A percentile compares a stretch with the other conserved stretches of the same genome.
phyloP scores from a whole-genome alignment of 352 stramenopile genomes.

The Phytophthora palmivora region DNA sequence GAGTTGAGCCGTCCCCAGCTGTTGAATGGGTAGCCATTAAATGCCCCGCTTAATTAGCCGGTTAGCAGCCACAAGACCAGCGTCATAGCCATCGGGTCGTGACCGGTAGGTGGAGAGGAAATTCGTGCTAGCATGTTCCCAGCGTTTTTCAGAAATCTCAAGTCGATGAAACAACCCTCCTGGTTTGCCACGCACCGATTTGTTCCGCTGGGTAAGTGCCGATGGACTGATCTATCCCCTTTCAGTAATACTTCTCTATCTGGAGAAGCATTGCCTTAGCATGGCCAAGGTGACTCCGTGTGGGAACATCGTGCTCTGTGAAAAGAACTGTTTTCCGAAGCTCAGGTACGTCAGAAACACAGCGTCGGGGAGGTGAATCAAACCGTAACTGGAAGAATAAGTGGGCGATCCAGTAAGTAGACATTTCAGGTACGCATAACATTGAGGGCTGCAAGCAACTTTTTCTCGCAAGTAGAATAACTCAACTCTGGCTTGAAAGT shows the following conservation, averaged over 20 bases:
- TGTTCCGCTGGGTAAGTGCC: constrained; percentile 9
- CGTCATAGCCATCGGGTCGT: constrained; percentile 7
- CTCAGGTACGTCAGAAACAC: no score
- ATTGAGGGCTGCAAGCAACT: not conserved
- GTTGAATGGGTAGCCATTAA: constrained; percentile 10
- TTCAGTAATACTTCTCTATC: no score
- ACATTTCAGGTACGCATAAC: constrained; percentile 2
- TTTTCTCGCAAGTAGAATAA: not conserved
- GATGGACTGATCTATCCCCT: no score
- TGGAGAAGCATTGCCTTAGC: no score
- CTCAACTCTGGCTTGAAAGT: not conserved
- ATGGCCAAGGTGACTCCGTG: no score
- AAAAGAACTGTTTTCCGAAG: no score
- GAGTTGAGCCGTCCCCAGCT: not conserved
- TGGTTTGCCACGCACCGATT: constrained; percentile 6
- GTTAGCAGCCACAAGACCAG: constrained; percentile 15
- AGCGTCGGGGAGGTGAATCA: no score
- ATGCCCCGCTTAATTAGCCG: constrained; percentile 18
- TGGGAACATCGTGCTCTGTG: no score
- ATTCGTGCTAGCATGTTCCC: constrained; percentile 26
- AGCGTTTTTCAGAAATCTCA: constrained; percentile 6
- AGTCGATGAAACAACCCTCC: constrained; percentile 9
- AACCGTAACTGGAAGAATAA: no score
- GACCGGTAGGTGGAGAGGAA: constrained; percentile 13
- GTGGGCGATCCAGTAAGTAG: constrained; percentile 2